phyloP scores from a whole-genome alignment of 345 rosid species.

The Moricandia arvensis region DNA sequence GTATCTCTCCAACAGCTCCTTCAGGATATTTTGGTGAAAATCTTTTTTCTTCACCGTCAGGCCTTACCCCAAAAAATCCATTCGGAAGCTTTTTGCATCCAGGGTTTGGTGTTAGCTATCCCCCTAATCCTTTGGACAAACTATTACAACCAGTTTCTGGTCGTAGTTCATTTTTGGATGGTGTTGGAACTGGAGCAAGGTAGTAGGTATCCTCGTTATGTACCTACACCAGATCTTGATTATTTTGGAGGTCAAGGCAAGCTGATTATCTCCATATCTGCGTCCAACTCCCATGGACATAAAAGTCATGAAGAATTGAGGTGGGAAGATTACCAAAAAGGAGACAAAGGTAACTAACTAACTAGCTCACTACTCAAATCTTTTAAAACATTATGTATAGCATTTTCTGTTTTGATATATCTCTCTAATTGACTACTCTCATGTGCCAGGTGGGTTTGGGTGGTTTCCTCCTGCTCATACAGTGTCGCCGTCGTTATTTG shows the following conservation, averaged over 20 bases:
- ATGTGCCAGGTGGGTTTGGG: neutral
- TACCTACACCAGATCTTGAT: conserved; percentile 1
- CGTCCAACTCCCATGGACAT: neutral
- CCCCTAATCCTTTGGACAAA: neutral
- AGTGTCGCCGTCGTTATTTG: neutral
- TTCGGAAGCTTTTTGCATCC: neutral
- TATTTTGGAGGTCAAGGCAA: neutral
- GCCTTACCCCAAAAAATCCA: neutral
- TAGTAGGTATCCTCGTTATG: neutral
- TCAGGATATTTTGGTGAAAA: no score
- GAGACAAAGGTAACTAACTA: conserved; percentile 14
- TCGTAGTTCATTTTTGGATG: no score
- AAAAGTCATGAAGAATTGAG: conserved; percentile 15
- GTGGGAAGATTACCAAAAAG: conserved; percentile 2
- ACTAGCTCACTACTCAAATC: neutral
- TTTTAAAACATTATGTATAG: no score
- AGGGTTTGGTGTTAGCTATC: conserved; percentile 10
- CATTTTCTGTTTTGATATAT: neutral
- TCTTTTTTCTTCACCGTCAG: neutral
- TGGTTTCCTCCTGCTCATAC: neutral
- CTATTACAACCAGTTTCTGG: neutral
- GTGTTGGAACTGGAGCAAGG: neutral
- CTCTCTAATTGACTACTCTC: neutral
- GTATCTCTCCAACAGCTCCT: neutral
- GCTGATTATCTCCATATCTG: conserved; percentile 17